Conservation (phyloP, 257 asterid genomes). For the Voacanga thouarsii region DNA sequence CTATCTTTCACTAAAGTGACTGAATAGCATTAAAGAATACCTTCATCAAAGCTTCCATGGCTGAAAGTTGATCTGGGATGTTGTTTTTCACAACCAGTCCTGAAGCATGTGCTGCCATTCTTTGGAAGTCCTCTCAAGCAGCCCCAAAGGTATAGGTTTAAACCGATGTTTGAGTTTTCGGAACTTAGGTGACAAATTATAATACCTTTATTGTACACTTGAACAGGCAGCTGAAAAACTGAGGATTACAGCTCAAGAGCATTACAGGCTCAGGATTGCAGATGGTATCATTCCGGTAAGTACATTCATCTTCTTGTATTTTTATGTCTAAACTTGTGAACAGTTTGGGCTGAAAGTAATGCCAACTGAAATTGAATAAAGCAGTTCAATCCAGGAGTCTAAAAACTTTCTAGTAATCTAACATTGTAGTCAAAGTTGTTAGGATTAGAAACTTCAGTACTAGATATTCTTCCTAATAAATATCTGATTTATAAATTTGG, state of each 20-base stretch:
- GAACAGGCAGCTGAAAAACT: constrained; percentile 55
- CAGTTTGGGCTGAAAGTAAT: neutral
- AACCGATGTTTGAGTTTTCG: neutral
- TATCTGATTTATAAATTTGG: neutral
- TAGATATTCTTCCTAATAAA: neutral
- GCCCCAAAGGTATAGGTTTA: constrained; percentile 41
- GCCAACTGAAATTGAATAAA: neutral
- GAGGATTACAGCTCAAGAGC: constrained; percentile 54
- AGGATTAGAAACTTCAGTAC: neutral
- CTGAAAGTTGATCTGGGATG: neutral
- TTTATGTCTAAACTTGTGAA: neutral
- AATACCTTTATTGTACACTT: neutral
- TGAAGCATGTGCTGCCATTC: constrained; percentile 59
- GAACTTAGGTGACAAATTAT: neutral
- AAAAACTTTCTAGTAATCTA: neutral
- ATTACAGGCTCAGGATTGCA: constrained; percentile 41
- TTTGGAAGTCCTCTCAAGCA: constrained; percentile 51
- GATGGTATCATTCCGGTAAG: constrained; percentile 58
- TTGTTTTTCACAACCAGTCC: constrained; percentile 26
- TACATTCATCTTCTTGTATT: constrained; percentile 3
- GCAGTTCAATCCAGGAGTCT: neutral
- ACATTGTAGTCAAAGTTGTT: neutral
- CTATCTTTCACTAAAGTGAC: neutral
- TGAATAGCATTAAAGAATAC: neutral
- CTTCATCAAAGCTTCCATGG: neutral